A percentile compares a stretch with the other conserved stretches of the same genome.
These are phyloP conservation scores for Globisporangium okanoganense DNA, from an alignment of 352 stramenopile species.

Conservation along the genomic window DNA sequence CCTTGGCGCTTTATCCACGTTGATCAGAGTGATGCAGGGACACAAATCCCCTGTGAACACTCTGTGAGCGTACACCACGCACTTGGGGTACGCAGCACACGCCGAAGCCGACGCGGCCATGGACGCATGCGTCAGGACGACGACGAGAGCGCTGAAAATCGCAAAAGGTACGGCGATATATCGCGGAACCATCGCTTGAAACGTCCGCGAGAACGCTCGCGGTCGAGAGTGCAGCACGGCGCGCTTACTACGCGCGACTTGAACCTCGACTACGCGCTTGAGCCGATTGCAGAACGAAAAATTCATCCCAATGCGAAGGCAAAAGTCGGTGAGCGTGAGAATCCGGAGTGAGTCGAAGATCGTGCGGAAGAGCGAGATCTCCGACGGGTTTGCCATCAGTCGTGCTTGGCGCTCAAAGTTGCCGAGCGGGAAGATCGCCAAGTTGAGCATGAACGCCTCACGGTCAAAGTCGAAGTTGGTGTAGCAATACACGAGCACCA, in stretches of 20 bases:
- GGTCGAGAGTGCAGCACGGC: background rate
- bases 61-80: conserved; percentile 19
- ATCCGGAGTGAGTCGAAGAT: conserved; percentile 41
- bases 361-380: conserved; percentile 26
- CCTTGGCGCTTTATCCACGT: conserved; percentile 15
- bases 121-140: conserved; percentile 15
- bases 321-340: conserved; percentile 16
- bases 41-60: conserved; percentile 13
- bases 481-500: conserved; percentile 28
- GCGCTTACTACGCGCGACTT: background rate
- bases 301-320: conserved; percentile 24
- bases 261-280: background rate
- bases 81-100: conserved; percentile 22
- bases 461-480: conserved; percentile 30
- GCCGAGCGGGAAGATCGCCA: conserved; percentile 1
- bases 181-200: conserved; percentile 3
- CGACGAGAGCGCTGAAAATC: conserved; percentile 6
- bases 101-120: conserved; percentile 13
- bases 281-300: conserved; percentile 15
- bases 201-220: background rate
- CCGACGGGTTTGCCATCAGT: conserved; percentile 23
- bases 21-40: conserved; percentile 31
- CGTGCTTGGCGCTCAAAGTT: conserved; percentile 33
- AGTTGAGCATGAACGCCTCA: conserved; percentile 3
- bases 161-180: conserved; percentile 17